Evolutionary conservation across 805 yeast genomes (phyloP), one percentile per base, ranked within the genome.

Genomic region (Cyberlindnera meyerae): DNA sequence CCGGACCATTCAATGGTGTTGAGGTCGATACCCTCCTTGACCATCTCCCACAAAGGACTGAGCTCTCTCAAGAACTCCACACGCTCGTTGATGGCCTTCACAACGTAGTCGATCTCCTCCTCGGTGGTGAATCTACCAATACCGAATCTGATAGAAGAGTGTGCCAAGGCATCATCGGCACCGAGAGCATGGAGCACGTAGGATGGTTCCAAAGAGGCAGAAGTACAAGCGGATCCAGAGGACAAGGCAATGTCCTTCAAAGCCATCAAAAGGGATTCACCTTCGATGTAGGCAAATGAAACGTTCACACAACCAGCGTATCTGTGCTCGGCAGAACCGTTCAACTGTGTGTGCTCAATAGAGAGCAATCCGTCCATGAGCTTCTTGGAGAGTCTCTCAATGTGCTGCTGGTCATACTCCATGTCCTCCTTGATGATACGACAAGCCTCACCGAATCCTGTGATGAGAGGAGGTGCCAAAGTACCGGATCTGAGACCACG

Each of bases 1-100:
- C 96, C 97, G 42, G 96, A 85, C 98, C 98, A 93, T 67, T 93
- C 95, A 54, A 93, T 93, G 24, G 94, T 74, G 55, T 82, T 75
- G 60, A 93, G 70, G 58, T 93, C 98, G 54, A 93, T 90, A 49
- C 98, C 98, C 49, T 93, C 97, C 64, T 93, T 96, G 40, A 87
- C 96, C 97, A 93, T 89, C 68, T 93, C 98, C 97, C 97, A 93
- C 53, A 93, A 70, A 33, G 98, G 98, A 40, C 93, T 79, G 65
- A 93, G 71, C 56, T 88, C 90, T 64, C 98, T 78, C 58, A 93
- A 73, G 65, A 87, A 87, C 46, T 79, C 81, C 37, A 93, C 97
- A 63, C 97, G 78, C 60, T 86, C 89, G 39, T 77, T 71, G 40
- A 93, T 86, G 11, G 96, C 96, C 41, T 82, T 70, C 47, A 93